phyloP scores from a whole-genome alignment of 2,329 filamentous ascomycete genomes.

The Sporothrix brunneoviolacea region DNA sequence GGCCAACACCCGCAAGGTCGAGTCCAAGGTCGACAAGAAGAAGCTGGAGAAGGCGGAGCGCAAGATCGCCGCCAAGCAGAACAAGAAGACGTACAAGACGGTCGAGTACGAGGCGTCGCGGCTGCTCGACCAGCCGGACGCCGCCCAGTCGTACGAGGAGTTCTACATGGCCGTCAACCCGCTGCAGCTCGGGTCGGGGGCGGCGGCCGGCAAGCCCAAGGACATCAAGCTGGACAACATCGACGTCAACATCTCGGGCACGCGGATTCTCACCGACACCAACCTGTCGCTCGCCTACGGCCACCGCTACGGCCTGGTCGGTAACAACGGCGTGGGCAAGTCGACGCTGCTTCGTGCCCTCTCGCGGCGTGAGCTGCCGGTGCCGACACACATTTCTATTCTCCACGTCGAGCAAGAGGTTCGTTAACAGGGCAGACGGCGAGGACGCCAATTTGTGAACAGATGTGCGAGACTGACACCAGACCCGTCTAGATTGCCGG shows the following conservation, averaged over 20 bases:
- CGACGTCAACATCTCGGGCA: slow-evolving; percentile 85
- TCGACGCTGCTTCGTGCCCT: slow-evolving; percentile 89
- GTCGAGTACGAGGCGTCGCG: slow-evolving; percentile 96
- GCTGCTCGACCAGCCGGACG: slow-evolving; percentile 74
- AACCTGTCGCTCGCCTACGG: slow-evolving; percentile 86
- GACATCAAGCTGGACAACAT: slow-evolving; percentile 97
- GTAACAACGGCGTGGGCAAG: slow-evolving; percentile 98
- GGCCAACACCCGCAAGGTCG: slow-evolving; percentile 85
- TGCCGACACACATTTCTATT: slow-evolving; percentile 97
- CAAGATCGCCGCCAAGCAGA: slow-evolving; percentile 97
- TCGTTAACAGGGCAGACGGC: slow-evolving; percentile 18
- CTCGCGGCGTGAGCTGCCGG: slow-evolving; percentile 85
- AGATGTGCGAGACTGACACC: too few relatives aligned
- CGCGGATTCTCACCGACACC: slow-evolving; percentile 85
- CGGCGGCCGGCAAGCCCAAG: slow-evolving; percentile 79
- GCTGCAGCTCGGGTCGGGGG: slow-evolving; percentile 84
- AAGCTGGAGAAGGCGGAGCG: slow-evolving; percentile 98
- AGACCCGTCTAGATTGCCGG: slow-evolving; percentile 80
- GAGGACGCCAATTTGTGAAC: too few relatives aligned
- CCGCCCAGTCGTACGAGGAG: slow-evolving; percentile 90
- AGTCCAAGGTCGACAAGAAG: slow-evolving; percentile 96
- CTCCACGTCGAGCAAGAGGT: slow-evolving; percentile 98
- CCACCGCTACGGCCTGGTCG: slow-evolving; percentile 90
- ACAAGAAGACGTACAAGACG: slow-evolving; percentile 96
- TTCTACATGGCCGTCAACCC: slow-evolving; percentile 99